Evolutionary conservation across 805 yeast species (phyloP).

Genomic region (Metschnikowia similis): DNA sequence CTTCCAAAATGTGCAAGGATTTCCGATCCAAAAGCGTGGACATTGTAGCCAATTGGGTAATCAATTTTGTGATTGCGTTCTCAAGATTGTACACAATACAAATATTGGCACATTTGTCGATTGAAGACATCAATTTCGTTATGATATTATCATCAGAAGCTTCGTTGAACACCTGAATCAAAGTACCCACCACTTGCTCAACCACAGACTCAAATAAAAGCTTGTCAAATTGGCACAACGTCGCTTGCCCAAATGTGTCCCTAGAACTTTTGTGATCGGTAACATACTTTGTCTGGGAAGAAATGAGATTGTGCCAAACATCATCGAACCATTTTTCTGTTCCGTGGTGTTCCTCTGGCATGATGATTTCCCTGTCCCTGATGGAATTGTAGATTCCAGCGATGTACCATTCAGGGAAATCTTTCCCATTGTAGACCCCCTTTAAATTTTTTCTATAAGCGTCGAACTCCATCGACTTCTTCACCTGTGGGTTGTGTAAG

Average conservation of each 20-base stretch:
- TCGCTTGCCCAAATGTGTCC: conserved; percentile 19
- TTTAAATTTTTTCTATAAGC: conserved; percentile 76
- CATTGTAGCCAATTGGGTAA: conserved; percentile 62
- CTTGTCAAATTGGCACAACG: conserved; percentile 58
- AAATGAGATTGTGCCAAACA: conserved; percentile 67
- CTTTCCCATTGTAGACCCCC: conserved; percentile 71
- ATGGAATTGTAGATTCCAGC: conserved; percentile 78
- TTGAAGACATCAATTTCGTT: conserved; percentile 78
- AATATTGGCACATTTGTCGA: conserved; percentile 79
- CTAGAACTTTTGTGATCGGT: conserved; percentile 11
- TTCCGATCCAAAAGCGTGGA: conserved; percentile 56
- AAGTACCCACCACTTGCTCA: conserved; percentile 61
- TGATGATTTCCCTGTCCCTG: conserved; percentile 80
- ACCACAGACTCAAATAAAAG: conserved; percentile 64
- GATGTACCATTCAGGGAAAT: conserved; percentile 83
- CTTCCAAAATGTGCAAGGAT: conserved; percentile 11
- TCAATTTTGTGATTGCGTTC: conserved; percentile 58
- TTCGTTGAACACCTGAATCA: conserved; percentile 75
- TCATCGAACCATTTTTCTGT: conserved; percentile 91
- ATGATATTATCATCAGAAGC: conserved; percentile 90
- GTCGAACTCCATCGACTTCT: conserved; percentile 83
- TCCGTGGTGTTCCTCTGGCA: conserved; percentile 97
- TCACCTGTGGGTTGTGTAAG: conserved; percentile 86
- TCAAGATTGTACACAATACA: conserved; percentile 61
- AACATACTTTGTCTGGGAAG: conserved; percentile 33